Evolutionary conservation across 2,329 filamentous ascomycete species (phyloP), one percentile per base, ranked within the genome.

Genomic region (Ophiostoma montium): DNA sequence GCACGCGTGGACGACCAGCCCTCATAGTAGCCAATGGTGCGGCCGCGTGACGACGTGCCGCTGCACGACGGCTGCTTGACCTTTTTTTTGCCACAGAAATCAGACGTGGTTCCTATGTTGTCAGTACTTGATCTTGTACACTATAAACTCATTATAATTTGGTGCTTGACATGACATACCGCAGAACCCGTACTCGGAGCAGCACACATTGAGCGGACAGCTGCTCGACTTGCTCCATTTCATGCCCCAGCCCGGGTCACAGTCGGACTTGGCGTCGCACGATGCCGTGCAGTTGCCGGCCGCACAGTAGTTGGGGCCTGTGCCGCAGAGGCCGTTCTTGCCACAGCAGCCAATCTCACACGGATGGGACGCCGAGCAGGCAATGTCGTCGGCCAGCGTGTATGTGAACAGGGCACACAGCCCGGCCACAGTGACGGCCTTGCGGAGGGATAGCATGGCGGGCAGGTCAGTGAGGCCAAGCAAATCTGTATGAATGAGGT

Each of bases 11-110:
- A 23, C 46, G 62, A 60, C 39, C 50, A 67, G 15, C 50, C 57
- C 53, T 69, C 62, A 52, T 59, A 68, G 52, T 67, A 69, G 27
- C 55, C 63, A 8, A 49, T 31, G 2, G 27, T 19, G 3, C 48
- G 42, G 1, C 49, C 3, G 11, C 31, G 35, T 3, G 16, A 47
- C 46, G 35, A 15, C 11, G 13, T 27, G 23, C n/a, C 15, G 32
- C 51, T 52, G 1, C 51, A 52, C 3, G 16, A 15, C 57, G 8
- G 62, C 59, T 5, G 52, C 9, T 52, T 36, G 13, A 63, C 57
- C 5, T 65, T 67, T 5, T 65, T 18, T 5, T 31, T 23, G 9
- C 55, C 60, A 53, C 61, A 57, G 50, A 64, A 64, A 6, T 59
- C 60, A 2, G 50, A 35, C 2, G 59, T 61, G 9, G 33, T 35